Evolutionary conservation across 2,329 filamentous ascomycete genomes (phyloP).

Genomic region (Fusarium burgessii): DNA sequence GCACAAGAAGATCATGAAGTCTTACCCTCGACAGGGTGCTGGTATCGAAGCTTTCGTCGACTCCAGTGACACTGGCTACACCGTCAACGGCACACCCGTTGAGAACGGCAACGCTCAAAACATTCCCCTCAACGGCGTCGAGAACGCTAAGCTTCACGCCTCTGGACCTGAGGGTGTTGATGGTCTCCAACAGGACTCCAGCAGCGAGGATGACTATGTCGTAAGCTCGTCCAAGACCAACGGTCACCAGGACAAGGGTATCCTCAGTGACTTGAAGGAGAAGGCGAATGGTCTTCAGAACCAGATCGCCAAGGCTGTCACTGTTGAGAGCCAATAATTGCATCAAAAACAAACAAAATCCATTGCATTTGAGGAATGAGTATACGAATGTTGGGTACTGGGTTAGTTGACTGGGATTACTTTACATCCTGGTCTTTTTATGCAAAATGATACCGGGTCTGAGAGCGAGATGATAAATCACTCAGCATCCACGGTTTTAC

Average conservation of each 20-base stretch:
- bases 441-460: constrained; percentile 30
- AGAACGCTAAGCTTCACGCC: constrained; percentile 32
- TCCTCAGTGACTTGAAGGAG: constrained; percentile 33
- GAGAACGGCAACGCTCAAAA: constrained; percentile 26
- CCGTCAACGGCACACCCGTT: constrained; percentile 48
- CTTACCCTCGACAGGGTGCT: constrained; percentile 72
- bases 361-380: not conserved
- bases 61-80: constrained; percentile 73
- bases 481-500: constrained; percentile 35
- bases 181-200: constrained; percentile 30
- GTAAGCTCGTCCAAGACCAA: constrained; percentile 18
- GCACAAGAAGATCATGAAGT: constrained; percentile 74
- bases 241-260: constrained; percentile 5
- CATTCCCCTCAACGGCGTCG: constrained; percentile 11
- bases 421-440: not conserved
- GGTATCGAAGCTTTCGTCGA: constrained; percentile 79
- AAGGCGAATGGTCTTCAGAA: constrained; percentile 21
- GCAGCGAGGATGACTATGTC: constrained; percentile 22
- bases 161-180: constrained; percentile 38
- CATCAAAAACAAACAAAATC: not conserved
- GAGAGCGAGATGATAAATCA: constrained; percentile 38
- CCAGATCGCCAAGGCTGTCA: constrained; percentile 25
- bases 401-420: not conserved
- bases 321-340: constrained; percentile 25
- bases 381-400: constrained; percentile 3